These are phyloP conservation scores for Yarrowia sp. DNA, from an alignment of 805 yeast genomes.

Conservation along the genomic window DNA sequence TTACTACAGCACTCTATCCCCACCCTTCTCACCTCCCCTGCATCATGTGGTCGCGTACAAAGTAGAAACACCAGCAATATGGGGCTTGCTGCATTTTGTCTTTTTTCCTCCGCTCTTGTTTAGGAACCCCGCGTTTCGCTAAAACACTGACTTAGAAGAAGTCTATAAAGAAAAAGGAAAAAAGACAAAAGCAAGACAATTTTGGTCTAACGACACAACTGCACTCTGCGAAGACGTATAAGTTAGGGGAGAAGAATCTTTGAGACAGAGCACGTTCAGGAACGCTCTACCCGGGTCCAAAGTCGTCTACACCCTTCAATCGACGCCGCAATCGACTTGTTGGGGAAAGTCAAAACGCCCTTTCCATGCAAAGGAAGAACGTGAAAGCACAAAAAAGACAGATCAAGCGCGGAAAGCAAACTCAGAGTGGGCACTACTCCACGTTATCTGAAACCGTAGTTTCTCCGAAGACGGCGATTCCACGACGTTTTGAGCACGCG, in stretches of 20 bases:
- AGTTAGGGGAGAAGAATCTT: neutral
- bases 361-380: slow-evolving; percentile 5
- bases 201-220: too few relatives aligned
- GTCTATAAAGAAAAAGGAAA: neutral
- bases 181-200: neutral
- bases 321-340: neutral
- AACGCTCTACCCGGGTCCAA: too few relatives aligned
- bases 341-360: neutral
- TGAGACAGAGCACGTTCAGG: neutral
- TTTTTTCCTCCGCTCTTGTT: neutral
- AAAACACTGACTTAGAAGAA: neutral
- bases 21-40: neutral
- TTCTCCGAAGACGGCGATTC: neutral
- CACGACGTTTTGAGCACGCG: too few relatives aligned
- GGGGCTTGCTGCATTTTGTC: neutral
- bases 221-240: too few relatives aligned
- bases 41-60: neutral
- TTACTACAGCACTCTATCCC: too few relatives aligned
- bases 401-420: neutral
- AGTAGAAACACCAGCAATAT: too few relatives aligned
- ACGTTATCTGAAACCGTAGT: neutral
- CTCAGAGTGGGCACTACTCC: neutral
- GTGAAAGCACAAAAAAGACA: neutral
- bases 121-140: slow-evolving; percentile 20
- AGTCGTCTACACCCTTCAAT: too few relatives aligned